phyloP scores from a whole-genome alignment of 2,329 filamentous ascomycete species.

The Fusarium fujikuroi region DNA sequence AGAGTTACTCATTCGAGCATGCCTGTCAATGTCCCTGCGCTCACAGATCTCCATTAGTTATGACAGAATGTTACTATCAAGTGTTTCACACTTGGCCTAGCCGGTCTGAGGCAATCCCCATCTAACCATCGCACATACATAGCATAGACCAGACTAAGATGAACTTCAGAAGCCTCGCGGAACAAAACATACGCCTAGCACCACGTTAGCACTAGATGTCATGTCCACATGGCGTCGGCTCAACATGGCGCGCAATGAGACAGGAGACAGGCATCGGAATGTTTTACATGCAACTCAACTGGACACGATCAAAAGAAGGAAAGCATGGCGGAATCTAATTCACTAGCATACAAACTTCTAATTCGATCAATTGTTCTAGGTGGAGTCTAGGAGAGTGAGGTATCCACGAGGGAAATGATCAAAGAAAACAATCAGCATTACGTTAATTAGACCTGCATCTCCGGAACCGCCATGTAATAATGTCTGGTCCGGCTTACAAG shows the following conservation, averaged over 20 bases:
- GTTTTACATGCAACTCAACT: constrained; percentile 24
- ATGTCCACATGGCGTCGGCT: constrained; percentile 42
- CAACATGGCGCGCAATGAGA: constrained; percentile 37
- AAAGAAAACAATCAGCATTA: constrained; percentile 3
- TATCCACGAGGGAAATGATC: constrained; percentile 21
- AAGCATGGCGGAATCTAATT: background rate
- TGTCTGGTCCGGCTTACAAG: background rate
- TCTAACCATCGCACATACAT: constrained; percentile 6
- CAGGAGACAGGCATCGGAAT: constrained; percentile 18
- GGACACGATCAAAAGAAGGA: background rate
- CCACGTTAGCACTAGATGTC: constrained; percentile 8
- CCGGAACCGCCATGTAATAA: constrained; percentile 3
- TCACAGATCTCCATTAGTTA: constrained; percentile 15
- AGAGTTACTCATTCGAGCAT: constrained; percentile 24
- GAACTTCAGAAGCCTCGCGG: constrained; percentile 35
- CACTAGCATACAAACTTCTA: background rate
- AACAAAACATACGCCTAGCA: constrained; percentile 29
- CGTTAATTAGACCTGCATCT: constrained; percentile 8
- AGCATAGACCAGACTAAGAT: background rate
- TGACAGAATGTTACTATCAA: constrained; percentile 5
- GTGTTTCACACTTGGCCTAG: constrained; percentile 39
- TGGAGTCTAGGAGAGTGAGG: constrained; percentile 7
- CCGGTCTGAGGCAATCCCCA: constrained; percentile 20
- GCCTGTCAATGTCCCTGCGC: constrained; percentile 35
- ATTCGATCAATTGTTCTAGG: constrained; percentile 4